Evolutionary conservation across 164 flowering plant species (phyloP).

Genomic region (Macadamia tetraphylla): DNA sequence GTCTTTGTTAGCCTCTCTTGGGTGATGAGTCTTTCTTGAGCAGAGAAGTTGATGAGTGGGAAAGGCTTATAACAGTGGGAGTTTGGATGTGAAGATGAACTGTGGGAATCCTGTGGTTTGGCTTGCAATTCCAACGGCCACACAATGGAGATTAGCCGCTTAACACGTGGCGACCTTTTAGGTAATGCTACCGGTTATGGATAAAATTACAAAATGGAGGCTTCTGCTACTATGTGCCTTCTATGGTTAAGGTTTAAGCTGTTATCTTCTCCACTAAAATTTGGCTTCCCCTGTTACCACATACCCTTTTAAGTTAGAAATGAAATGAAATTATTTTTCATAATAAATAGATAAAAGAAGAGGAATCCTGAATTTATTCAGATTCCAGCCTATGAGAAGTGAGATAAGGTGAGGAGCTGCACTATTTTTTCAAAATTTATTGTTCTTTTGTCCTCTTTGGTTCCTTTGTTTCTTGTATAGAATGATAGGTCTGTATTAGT

Average conservation of each 20-base stretch:
- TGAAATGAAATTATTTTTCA: no score
- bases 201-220: conserved; percentile 11
- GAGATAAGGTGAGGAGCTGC: no score
- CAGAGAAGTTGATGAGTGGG: neutral
- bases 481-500: no score
- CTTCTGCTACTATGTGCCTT: neutral
- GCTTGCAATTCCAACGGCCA: conserved; percentile 32
- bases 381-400: no score
- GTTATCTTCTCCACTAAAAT: conserved; percentile 2
- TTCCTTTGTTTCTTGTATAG: no score
- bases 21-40: no score
- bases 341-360: no score
- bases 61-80: conserved; percentile 4
- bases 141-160: conserved; percentile 26
- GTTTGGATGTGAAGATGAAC: neutral
- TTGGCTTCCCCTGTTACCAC: neutral
- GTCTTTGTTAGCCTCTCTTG: no score
- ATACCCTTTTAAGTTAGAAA: neutral
- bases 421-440: no score
- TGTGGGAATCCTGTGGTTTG: conserved; percentile 12
- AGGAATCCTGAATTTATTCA: no score
- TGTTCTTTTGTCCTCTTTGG: no score
- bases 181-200: neutral
- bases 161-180: conserved; percentile 23
- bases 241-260: neutral